These are phyloP conservation scores for Trypanosoma caninum DNA, from an alignment of 208 protist genomes.

Conservation along the genomic window DNA sequence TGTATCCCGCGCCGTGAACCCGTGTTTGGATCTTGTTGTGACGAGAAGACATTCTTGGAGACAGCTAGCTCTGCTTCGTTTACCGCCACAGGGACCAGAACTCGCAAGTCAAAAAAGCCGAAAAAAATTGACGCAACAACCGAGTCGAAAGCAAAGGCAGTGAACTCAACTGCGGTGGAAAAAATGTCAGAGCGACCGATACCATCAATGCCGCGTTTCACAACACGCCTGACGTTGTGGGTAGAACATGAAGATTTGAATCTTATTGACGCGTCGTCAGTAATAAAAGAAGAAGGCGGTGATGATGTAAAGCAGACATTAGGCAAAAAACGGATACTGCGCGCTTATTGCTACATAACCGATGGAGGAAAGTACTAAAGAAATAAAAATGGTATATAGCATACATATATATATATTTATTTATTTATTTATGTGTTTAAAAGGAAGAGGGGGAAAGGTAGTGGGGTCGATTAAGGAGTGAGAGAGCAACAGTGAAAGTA, in stretches of 20 bases:
- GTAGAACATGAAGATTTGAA: slow-evolving; percentile 77
- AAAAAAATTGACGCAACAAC: not conserved
- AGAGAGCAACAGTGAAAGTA: too few species aligned
- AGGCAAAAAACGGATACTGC: slow-evolving; percentile 17
- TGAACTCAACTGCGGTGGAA: slow-evolving; percentile 10
- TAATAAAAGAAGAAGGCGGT: slow-evolving; percentile 36
- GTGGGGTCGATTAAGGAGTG: too few species aligned
- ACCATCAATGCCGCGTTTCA: slow-evolving; percentile 69
- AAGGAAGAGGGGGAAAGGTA: not conserved
- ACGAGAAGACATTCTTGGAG: slow-evolving; percentile 17
- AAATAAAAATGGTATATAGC: not conserved
- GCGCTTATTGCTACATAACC: slow-evolving; percentile 72
- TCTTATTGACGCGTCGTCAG: slow-evolving; percentile 56
- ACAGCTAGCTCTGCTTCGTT: not conserved
- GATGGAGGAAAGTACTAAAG: slow-evolving; percentile 62
- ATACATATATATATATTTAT: not conserved
- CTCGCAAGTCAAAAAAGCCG: slow-evolving; percentile 2
- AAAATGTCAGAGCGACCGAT: slow-evolving; percentile 23
- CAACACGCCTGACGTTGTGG: slow-evolving; percentile 70
- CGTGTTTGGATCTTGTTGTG: slow-evolving; percentile 37
- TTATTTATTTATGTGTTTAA: not conserved
- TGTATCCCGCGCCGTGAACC: slow-evolving; percentile 70
- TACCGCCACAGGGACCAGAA: not conserved
- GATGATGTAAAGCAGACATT: not conserved
- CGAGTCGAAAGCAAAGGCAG: not conserved